Percentiles rank a stretch among this genome's conserved stretches.
Evolutionary conservation across 2,329 filamentous ascomycete species (phyloP).

Genomic region (Hirsutella minnesotensis): DNA sequence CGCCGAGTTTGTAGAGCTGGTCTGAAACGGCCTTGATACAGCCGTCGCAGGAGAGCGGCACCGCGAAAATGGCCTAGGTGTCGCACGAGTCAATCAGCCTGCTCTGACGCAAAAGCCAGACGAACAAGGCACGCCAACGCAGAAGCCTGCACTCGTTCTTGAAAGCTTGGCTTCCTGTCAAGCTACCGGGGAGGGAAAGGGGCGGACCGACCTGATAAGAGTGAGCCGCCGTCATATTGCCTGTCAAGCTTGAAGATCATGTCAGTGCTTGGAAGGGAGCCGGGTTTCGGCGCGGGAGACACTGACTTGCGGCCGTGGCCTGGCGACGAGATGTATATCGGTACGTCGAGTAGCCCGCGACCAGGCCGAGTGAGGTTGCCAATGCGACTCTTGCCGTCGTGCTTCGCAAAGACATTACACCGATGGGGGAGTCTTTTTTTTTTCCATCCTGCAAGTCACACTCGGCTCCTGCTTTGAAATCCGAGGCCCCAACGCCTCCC

Average conservation of each 20-base stretch:
- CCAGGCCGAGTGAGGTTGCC: conserved; percentile 15
- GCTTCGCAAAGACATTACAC: conserved; percentile 15
- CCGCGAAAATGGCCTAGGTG: conserved; percentile 78
- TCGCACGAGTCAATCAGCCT: conserved; percentile 22
- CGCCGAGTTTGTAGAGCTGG: conserved; percentile 63
- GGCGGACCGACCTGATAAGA: conserved; percentile 30
- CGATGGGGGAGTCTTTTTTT: too few relatives aligned
- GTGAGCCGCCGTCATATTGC: conserved; percentile 31
- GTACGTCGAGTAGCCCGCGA: conserved; percentile 17
- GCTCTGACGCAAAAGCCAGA: background rate
- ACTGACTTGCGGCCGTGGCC: background rate
- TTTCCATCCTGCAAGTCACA: too few relatives aligned
- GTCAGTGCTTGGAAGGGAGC: background rate
- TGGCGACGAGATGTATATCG: conserved; percentile 13
- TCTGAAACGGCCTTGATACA: conserved; percentile 81
- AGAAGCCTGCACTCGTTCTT: background rate
- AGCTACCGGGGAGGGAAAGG: background rate
- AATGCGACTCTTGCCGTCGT: conserved; percentile 13
- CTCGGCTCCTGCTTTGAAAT: conserved; percentile 21
- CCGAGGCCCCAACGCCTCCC: too few relatives aligned
- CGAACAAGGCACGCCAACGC: background rate
- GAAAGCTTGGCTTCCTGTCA: background rate
- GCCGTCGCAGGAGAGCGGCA: conserved; percentile 81
- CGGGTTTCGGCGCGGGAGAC: background rate
- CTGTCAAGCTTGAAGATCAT: conserved; percentile 6